A percentile compares a stretch with the other conserved stretches of the same genome.
These are phyloP conservation scores for Colletotrichum coccodes DNA, from an alignment of 2,329 filamentous ascomycete genomes.

Conservation along the genomic window DNA sequence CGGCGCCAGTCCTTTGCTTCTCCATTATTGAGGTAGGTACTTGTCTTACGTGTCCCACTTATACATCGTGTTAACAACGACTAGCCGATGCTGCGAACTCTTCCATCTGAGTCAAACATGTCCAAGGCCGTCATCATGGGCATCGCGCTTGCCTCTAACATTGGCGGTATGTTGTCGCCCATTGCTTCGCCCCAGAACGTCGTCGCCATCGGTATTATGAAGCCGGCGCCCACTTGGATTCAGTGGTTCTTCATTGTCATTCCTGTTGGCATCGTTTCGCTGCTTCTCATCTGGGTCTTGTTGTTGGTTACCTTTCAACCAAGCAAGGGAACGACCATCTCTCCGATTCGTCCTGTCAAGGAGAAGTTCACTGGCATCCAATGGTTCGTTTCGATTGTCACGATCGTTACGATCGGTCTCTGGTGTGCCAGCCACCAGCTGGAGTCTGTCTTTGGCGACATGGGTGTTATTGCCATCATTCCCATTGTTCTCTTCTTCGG, in stretches of 20 bases:
- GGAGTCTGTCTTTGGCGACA: conserved; percentile 90
- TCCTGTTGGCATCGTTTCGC: conserved; percentile 89
- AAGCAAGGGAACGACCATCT: conserved; percentile 85
- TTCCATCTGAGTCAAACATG: conserved; percentile 90
- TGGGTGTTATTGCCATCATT: conserved; percentile 98
- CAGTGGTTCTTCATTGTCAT: conserved; percentile 97
- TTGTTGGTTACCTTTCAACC: conserved; percentile 88
- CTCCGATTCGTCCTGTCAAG: conserved; percentile 89
- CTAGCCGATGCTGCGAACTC: conserved; percentile 90
- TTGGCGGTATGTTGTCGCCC: conserved; percentile 94
- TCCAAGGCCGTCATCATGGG: conserved; percentile 95
- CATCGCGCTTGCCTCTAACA: conserved; percentile 93
- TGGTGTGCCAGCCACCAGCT: conserved; percentile 96
- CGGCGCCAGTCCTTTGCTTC: conserved; percentile 95
- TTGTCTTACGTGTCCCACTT: not conserved
- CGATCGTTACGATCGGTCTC: conserved; percentile 83
- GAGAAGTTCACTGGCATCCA: conserved; percentile 90
- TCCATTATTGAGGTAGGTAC: conserved; percentile 87
- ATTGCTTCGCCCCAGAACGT: conserved; percentile 98
- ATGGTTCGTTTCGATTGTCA: conserved; percentile 90
- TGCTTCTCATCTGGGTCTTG: conserved; percentile 88
- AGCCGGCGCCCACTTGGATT: conserved; percentile 89
- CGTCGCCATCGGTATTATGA: conserved; percentile 96
- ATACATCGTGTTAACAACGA: conserved; percentile 23
- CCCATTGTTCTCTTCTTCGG: conserved; percentile 97